Conservation (phyloP, 2,329 filamentous ascomycete genomes). For the Aspergillus texensis region DNA sequence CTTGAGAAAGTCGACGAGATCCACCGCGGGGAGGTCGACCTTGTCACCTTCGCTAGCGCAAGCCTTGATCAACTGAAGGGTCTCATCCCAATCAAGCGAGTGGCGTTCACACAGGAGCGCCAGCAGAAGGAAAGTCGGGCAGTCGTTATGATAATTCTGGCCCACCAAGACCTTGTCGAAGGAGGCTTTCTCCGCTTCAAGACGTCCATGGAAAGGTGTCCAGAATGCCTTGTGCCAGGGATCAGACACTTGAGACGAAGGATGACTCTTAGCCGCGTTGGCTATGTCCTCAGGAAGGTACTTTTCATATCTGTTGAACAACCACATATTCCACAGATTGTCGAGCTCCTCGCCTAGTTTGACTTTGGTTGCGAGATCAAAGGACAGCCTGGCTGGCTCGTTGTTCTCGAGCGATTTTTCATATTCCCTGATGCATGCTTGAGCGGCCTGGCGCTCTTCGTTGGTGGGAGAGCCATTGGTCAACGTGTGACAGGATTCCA, state of each 20-base stretch:
- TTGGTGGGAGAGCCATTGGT: background rate
- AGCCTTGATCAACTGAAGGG: slow-evolving; percentile 13
- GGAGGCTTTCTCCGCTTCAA: slow-evolving; percentile 15
- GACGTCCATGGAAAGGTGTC: slow-evolving; percentile 15
- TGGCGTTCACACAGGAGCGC: slow-evolving; percentile 17
- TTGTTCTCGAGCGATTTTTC: slow-evolving; percentile 7
- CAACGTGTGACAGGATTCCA: slow-evolving; percentile 11
- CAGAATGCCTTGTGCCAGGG: slow-evolving; percentile 19
- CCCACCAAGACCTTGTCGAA: slow-evolving; percentile 11
- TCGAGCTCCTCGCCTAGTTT: slow-evolving; percentile 20
- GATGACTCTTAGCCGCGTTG: slow-evolving; percentile 5
- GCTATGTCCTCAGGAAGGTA: slow-evolving; percentile 9
- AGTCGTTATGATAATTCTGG: slow-evolving; percentile 11
- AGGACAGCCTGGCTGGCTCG: slow-evolving; percentile 10
- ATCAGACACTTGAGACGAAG: slow-evolving; percentile 6
- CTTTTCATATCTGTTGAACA: slow-evolving; percentile 11
- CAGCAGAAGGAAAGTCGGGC: slow-evolving; percentile 13
- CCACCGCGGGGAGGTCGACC: slow-evolving; percentile 7
- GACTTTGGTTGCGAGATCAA: slow-evolving; percentile 17
- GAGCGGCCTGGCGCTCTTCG: background rate
- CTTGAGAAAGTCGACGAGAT: slow-evolving; percentile 12
- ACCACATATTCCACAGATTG: slow-evolving; percentile 17
- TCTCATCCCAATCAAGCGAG: slow-evolving; percentile 19
- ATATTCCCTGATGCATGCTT: background rate
- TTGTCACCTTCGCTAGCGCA: background rate